Percentiles rank a stretch among this genome's conserved stretches.
Evolutionary conservation across 208 protist species (phyloP).

Genomic region (Trypanosoma scelopori): DNA sequence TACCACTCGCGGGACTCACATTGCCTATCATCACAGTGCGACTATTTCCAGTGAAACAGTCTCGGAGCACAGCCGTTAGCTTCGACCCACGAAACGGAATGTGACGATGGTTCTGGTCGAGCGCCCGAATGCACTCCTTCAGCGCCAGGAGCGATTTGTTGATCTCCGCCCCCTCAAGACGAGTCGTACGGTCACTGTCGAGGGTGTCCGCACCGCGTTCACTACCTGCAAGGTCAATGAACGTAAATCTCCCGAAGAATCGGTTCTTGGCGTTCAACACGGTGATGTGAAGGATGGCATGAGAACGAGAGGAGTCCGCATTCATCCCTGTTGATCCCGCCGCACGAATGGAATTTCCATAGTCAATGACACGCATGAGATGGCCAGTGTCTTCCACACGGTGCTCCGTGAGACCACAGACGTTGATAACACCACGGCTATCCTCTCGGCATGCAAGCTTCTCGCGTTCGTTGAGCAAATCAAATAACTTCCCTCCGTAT

Average conservation of each 20-base stretch:
- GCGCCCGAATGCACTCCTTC: slow-evolving; percentile 98
- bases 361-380: slow-evolving; percentile 75
- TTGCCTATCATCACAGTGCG: slow-evolving; percentile 97
- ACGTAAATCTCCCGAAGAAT: slow-evolving; percentile 95
- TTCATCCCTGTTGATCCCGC: slow-evolving; percentile 66
- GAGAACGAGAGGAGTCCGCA: slow-evolving; percentile 70
- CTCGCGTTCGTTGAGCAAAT: slow-evolving; percentile 84
- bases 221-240: slow-evolving; percentile 99
- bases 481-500: slow-evolving; percentile 90
- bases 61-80: slow-evolving; percentile 96
- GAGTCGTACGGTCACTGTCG: slow-evolving; percentile 93
- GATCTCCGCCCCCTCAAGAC: slow-evolving; percentile 98
- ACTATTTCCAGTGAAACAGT: slow-evolving; percentile 97
- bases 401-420: slow-evolving; percentile 88
- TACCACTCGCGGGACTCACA: slow-evolving; percentile 86
- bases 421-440: slow-evolving; percentile 87
- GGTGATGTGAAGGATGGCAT: slow-evolving; percentile 91
- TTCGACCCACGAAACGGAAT: slow-evolving; percentile 98
- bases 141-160: slow-evolving; percentile 99
- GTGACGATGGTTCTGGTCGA: slow-evolving; percentile 95
- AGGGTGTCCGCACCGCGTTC: slow-evolving; percentile 97
- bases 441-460: slow-evolving; percentile 93
- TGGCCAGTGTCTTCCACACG: slow-evolving; percentile 41
- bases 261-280: slow-evolving; percentile 57
- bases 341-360: slow-evolving; percentile 61